A percentile compares a stretch with the other conserved stretches of the same genome.
Conservation (phyloP, 768 basidiomycete genomes). For the Mrakia hoshinonis region DNA sequence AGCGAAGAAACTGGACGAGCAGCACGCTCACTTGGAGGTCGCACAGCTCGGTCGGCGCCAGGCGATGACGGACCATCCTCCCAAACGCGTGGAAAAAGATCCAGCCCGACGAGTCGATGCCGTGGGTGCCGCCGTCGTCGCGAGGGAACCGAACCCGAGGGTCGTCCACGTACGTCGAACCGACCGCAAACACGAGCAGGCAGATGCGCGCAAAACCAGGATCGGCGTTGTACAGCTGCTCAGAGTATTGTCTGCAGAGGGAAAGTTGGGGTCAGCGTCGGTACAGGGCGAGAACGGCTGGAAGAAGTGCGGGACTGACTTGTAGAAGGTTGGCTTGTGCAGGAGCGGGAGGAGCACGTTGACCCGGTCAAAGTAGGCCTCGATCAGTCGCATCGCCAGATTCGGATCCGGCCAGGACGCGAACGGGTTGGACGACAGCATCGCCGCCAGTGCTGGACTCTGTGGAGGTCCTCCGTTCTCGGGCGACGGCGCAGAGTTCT, state of each 20-base stretch:
- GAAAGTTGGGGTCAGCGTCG: neutral
- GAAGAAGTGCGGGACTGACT: neutral
- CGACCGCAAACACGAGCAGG: conserved; percentile 28
- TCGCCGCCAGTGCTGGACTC: conserved; percentile 11
- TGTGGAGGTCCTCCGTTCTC: neutral
- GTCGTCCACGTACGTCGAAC: conserved; percentile 13
- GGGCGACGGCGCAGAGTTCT: neutral
- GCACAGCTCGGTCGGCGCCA: conserved; percentile 29
- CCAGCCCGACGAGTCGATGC: conserved; percentile 28
- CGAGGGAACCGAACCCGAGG: conserved; percentile 23
- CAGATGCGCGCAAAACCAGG: conserved; percentile 27
- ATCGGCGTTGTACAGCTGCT: conserved; percentile 26
- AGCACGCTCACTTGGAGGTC: conserved; percentile 28
- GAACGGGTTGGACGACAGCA: conserved; percentile 27
- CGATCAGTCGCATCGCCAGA: conserved; percentile 16
- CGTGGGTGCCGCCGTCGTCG: conserved; percentile 21
- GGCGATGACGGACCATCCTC: conserved; percentile 25
- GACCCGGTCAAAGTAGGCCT: conserved; percentile 26
- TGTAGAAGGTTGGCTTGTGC: conserved; percentile 27
- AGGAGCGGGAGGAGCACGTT: conserved; percentile 21
- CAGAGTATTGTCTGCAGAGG: conserved; percentile 18
- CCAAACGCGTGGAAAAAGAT: conserved; percentile 27
- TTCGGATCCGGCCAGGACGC: conserved; percentile 21
- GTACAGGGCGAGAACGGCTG: neutral
- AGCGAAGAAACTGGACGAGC: conserved; percentile 26